These are phyloP conservation scores for Alternaria dauci DNA, from an alignment of 2,329 filamentous ascomycete genomes.

Conservation along the genomic window DNA sequence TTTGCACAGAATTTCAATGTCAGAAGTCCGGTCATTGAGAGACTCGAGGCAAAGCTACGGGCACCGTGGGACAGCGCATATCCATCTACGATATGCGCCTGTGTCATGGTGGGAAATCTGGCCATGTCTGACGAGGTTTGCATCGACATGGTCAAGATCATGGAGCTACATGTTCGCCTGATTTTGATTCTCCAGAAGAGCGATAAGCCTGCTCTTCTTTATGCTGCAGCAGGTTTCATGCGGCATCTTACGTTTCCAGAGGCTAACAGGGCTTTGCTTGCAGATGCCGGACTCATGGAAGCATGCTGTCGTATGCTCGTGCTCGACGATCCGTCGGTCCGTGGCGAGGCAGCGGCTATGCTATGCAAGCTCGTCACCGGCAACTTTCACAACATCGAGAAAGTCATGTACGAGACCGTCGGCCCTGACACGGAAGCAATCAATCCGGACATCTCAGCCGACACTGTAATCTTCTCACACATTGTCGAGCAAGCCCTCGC, in stretches of 20 bases:
- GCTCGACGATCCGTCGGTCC: constrained; percentile 41
- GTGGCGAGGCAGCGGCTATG: constrained; percentile 47
- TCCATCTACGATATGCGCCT: constrained; percentile 46
- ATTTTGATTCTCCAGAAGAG: constrained; percentile 37
- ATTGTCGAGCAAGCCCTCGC: constrained; percentile 43
- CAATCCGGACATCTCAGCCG: constrained; percentile 24
- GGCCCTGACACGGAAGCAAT: constrained; percentile 22
- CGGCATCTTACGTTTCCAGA: constrained; percentile 50
- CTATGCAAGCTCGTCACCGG: constrained; percentile 46
- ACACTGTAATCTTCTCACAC: constrained; percentile 38
- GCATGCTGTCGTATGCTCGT: constrained; percentile 41
- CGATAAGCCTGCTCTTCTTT: constrained; percentile 43
- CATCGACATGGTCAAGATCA: constrained; percentile 47
- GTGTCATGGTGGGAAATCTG: constrained; percentile 51
- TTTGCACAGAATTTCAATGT: constrained; percentile 41
- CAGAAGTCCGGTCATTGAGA: constrained; percentile 38
- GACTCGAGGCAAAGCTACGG: constrained; percentile 36
- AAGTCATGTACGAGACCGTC: constrained; percentile 35
- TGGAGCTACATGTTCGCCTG: constrained; percentile 42
- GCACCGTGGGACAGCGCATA: constrained; percentile 21
- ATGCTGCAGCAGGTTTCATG: constrained; percentile 49
- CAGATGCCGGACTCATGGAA: constrained; percentile 43
- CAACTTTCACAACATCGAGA: constrained; percentile 43
- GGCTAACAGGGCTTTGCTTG: constrained; percentile 40
- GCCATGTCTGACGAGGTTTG: constrained; percentile 48